Evolutionary conservation across 2,329 filamentous ascomycete species (phyloP), one percentile per base, ranked within the genome.

Genomic region (Gaeumannomyces tritici): DNA sequence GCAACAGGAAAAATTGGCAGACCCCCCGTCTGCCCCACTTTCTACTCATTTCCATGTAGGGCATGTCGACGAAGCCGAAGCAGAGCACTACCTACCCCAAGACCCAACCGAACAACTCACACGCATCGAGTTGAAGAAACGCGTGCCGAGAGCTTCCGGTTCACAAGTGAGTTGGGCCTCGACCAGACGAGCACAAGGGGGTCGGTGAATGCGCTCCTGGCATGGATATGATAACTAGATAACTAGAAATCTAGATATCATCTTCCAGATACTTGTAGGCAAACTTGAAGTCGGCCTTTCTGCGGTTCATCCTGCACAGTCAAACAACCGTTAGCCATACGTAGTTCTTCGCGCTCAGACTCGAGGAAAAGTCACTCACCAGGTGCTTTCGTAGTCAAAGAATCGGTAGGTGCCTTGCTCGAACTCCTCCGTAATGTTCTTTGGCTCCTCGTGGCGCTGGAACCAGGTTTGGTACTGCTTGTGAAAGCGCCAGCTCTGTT

Each of bases 381-480:
- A 99, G 72, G 95, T 99, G 76, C 91, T 96, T 78, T 99, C 95
- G 73, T 99, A 99, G 77, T 99, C 95, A 75, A 99, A 99, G 81
- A 99, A 99, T 60, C 95, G 88, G 79, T 99, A 99, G 28, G 95
- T 99, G 66, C 95, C 95, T 77, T 99, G 95, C 78, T 99, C 95
- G 72, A 91, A 98, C 77, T 99, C 95, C 75, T 99, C 95, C 0
- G 95, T 98, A 71, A 99, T 99, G 69, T 88, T 93, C 81, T 99
- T 99, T 24, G 95, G 95, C 79, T 99, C 95, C 73, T 99, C 95
- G 68, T 99, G 95, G 61, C 95, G 85, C 76, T 99, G 95, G 72
- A 99, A 99, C 95, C 95, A 99, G 1, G 95, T 99, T 75, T 96
- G 95, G 73, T 99, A 99, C 75, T 98, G 95, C 80, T 99, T 99